Conservation (phyloP, 768 basidiomycete species). For the Pluteus cervinus region DNA sequence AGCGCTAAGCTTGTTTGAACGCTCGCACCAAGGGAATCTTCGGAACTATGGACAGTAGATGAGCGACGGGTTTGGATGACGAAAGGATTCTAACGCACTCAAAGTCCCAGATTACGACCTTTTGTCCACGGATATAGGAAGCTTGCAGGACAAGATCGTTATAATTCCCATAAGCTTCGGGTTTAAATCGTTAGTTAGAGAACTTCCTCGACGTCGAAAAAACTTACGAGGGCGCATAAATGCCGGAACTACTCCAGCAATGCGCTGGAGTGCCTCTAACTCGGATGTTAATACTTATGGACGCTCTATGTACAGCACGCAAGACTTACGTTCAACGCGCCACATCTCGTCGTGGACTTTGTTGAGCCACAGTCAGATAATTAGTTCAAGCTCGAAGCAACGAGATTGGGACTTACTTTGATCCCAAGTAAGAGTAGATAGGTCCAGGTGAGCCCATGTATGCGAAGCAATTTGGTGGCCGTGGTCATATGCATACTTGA, state of each 20-base stretch:
- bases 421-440: constrained; percentile 26
- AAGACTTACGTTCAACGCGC: constrained; percentile 12
- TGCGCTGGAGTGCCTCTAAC: constrained; percentile 21
- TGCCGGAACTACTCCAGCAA: constrained; percentile 27
- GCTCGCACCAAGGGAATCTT: constrained; percentile 1
- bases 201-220: too few species aligned
- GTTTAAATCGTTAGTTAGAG: too few species aligned
- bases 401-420: too few species aligned
- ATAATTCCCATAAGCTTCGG: not conserved
- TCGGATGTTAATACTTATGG: not conserved
- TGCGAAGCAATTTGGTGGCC: constrained; percentile 45
- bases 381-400: too few species aligned
- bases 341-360: constrained; percentile 19
- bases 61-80: not conserved
- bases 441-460: constrained; percentile 38
- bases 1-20: constrained; percentile 1
- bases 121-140: constrained; percentile 21
- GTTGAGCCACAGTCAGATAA: not conserved
- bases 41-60: not conserved
- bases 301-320: not conserved
- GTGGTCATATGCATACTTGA: constrained; percentile 30
- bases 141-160: not conserved
- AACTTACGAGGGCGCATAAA: constrained; percentile 32
- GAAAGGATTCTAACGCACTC: constrained; percentile 17
- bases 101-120: constrained; percentile 33